These are phyloP conservation scores for Pseudogymnoascus sp. DNA, from an alignment of 2,329 filamentous ascomycete genomes.

Conservation along the genomic window DNA sequence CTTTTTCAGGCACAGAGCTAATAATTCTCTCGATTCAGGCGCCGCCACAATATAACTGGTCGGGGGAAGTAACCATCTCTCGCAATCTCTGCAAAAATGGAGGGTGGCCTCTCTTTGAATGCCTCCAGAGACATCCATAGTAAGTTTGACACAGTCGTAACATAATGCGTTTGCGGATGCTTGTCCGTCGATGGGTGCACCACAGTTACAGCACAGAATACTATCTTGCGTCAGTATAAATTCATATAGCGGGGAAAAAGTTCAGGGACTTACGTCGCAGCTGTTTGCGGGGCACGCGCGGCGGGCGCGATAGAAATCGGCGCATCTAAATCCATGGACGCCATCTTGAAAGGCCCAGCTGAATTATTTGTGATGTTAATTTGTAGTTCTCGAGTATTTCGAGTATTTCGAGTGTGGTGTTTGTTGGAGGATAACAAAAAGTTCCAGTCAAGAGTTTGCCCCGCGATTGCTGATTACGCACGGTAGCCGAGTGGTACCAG, in stretches of 20 bases:
- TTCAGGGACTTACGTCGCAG: constrained; percentile 44
- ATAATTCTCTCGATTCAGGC: constrained; percentile 83
- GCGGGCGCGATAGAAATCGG: constrained; percentile 42
- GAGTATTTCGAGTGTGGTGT: constrained; percentile 2
- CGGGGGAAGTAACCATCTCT: constrained; percentile 85
- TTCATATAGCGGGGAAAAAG: constrained; percentile 14
- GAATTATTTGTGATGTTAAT: background rate
- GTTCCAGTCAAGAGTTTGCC: constrained; percentile 10
- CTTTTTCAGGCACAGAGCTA: constrained; percentile 86
- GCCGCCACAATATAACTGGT: constrained; percentile 75
- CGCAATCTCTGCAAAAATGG: constrained; percentile 90
- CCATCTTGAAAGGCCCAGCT: constrained; percentile 33
- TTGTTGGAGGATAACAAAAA: constrained; percentile 9
- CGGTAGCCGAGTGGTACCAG: constrained; percentile 6
- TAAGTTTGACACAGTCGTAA: constrained; percentile 91
- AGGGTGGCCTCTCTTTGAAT: constrained; percentile 86
- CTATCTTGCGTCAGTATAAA: constrained; percentile 33
- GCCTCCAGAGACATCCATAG: constrained; percentile 83
- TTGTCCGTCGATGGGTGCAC: constrained; percentile 89
- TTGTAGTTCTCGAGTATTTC: background rate
- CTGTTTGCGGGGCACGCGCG: constrained; percentile 26
- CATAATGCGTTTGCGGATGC: constrained; percentile 79
- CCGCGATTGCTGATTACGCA: constrained; percentile 11
- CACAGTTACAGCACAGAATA: constrained; percentile 98
- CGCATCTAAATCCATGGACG: constrained; percentile 52